phyloP scores from a whole-genome alignment of 306 rosid genomes.

The Leucaena leucocephala region DNA sequence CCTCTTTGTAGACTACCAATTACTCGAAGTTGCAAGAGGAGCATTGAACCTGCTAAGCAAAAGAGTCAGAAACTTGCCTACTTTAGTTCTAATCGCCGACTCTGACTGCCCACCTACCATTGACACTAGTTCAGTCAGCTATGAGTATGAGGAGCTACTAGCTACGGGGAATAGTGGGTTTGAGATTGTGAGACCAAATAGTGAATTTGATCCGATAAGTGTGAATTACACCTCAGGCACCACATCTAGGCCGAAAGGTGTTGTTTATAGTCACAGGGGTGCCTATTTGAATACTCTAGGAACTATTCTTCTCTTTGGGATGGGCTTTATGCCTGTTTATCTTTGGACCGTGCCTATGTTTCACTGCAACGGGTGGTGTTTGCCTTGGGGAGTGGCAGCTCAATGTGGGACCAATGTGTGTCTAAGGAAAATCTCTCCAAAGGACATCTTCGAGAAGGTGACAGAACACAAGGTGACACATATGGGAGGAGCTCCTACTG shows the following conservation, averaged over 20 bases:
- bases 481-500: constrained; percentile 85
- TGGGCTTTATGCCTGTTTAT: constrained; percentile 70
- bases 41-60: constrained; percentile 55
- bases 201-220: constrained; percentile 85
- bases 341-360: constrained; percentile 92
- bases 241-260: constrained; percentile 91
- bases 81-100: constrained; percentile 60
- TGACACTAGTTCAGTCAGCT: constrained; percentile 33
- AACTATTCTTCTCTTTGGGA: constrained; percentile 63
- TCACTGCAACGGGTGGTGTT: constrained; percentile 94
- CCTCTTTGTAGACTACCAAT: constrained; percentile 71
- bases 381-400: constrained; percentile 84
- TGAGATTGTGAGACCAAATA: constrained; percentile 55
- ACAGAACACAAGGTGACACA: constrained; percentile 67
- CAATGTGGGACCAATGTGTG: constrained; percentile 77
- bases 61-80: constrained; percentile 45
- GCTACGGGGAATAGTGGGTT: constrained; percentile 49
- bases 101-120: constrained; percentile 37
- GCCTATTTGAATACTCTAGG: constrained; percentile 81
- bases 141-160: constrained; percentile 67
- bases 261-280: constrained; percentile 78
- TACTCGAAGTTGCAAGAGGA: constrained; percentile 55
- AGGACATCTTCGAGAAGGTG: constrained; percentile 58
- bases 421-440: constrained; percentile 65
- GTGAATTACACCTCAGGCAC: constrained; percentile 91